phyloP scores from a whole-genome alignment of 192 early-diverging fungal genomes.

The Backusella parvicylindrica region DNA sequence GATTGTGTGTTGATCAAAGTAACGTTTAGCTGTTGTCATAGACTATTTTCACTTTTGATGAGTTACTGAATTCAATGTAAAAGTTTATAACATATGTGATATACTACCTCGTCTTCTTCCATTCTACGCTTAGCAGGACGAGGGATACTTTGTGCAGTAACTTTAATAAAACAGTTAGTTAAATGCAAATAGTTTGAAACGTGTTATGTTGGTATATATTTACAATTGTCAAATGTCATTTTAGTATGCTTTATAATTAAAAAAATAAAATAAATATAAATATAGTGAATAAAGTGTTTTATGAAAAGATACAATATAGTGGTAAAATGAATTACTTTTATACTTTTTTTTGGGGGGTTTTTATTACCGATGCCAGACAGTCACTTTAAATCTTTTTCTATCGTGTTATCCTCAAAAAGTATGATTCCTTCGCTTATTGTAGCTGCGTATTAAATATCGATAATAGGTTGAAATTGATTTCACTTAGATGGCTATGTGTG shows the following conservation, averaged over 20 bases:
- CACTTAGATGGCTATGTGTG: neutral
- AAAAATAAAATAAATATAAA: neutral
- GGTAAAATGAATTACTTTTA: neutral
- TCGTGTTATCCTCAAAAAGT: neutral
- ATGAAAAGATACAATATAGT: neutral
- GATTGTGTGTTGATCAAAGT: neutral
- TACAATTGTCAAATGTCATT: neutral
- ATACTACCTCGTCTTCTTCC: constrained; percentile 6
- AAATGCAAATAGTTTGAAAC: neutral
- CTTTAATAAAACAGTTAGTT: neutral
- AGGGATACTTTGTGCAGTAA: neutral
- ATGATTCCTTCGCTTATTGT: neutral
- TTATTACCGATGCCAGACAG: neutral
- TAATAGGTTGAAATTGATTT: neutral
- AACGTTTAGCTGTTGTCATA: neutral
- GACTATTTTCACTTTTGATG: neutral
- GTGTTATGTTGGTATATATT: neutral
- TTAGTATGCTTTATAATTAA: neutral
- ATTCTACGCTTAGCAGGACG: constrained; percentile 8
- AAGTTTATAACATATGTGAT: neutral
- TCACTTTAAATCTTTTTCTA: neutral
- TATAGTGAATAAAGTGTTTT: neutral
- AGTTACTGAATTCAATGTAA: neutral
- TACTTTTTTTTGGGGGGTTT: neutral
- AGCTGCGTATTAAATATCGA: neutral